Evolutionary conservation across 2,329 filamentous ascomycete species (phyloP).

Genomic region (Aspergillus tubingensis): DNA sequence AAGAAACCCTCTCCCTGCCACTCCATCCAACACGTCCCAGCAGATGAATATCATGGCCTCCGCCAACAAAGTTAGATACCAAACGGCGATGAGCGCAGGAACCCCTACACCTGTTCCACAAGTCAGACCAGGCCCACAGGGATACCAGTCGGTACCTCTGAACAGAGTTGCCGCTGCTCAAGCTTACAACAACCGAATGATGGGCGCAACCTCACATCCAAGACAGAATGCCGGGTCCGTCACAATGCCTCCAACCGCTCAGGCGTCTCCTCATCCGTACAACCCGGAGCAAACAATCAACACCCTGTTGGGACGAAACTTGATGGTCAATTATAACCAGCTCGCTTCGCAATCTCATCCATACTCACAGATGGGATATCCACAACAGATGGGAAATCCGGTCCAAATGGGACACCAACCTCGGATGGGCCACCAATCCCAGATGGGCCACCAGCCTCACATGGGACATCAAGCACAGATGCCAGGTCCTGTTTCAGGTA

Average conservation of each 20-base stretch:
- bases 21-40: not conserved
- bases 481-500: not conserved
- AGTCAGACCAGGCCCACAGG: not conserved
- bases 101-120: not conserved
- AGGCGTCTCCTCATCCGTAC: not conserved
- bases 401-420: no score
- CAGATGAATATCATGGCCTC: not conserved
- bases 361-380: no score
- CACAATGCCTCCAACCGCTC: not conserved
- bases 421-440: no score
- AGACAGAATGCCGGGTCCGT: not conserved
- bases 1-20: not conserved
- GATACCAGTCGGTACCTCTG: no score
- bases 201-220: slow-evolving; percentile 7
- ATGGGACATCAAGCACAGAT: not conserved
- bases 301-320: not conserved
- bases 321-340: not conserved
- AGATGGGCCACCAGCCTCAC: no score
- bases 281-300: not conserved
- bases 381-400: not conserved
- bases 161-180: not conserved
- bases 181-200: slow-evolving; percentile 1
- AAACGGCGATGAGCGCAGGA: not conserved
- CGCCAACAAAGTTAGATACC: not conserved
- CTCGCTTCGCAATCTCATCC: no score